Evolutionary conservation across 2,329 filamentous ascomycete species (phyloP), one percentile per base, ranked within the genome.

Genomic region (Fusarium nisikadoi): DNA sequence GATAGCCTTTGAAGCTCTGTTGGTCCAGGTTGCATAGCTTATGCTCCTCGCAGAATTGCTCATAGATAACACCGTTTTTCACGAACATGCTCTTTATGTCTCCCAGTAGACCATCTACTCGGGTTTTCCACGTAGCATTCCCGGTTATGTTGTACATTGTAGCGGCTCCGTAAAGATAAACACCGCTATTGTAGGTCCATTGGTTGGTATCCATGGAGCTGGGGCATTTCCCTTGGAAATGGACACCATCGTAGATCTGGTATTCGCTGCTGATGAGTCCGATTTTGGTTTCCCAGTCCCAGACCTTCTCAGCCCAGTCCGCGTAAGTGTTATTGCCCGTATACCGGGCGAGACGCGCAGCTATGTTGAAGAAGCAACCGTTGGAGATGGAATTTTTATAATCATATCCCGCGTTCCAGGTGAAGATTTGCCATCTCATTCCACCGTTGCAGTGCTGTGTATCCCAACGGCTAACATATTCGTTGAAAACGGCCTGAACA

Each of bases 341-440:
- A 82, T 93, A 96, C 14, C 91, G 86, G 0, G 92, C 92, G 9
- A 97, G 86, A 17, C 94, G 90, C 10, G 93, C 86, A 29, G 88
- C 90, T 25, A 92, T 78, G 78, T 92, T 91, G 82, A 92, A 92
- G 81, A 92, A 91, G 80, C 89, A 90, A 9, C 90, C 90, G 81
- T 92, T 92, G 41, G 89, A 89, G 71, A 92, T 91, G n/a, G 87
- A 86, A 81, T 92, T 92, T 77, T 92, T 91, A 83, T 91, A 91
- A 80, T 88, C 84, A 81, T 84, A 91, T 50, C 93, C 93, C 58
- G 86, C 88, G 82, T 94, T 94, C 83, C 91, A 93, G 12, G 88
- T 86, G 83, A 92, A 95, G 68, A 97, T 92, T 82, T 97, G 94
- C 94, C 94, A 97, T 71, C 92, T 89, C 71, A 97, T 81, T 12